These are phyloP conservation scores for Adiantum capillusveneris DNA, from an alignment of 75 land plant species.

Conservation along the genomic window DNA sequence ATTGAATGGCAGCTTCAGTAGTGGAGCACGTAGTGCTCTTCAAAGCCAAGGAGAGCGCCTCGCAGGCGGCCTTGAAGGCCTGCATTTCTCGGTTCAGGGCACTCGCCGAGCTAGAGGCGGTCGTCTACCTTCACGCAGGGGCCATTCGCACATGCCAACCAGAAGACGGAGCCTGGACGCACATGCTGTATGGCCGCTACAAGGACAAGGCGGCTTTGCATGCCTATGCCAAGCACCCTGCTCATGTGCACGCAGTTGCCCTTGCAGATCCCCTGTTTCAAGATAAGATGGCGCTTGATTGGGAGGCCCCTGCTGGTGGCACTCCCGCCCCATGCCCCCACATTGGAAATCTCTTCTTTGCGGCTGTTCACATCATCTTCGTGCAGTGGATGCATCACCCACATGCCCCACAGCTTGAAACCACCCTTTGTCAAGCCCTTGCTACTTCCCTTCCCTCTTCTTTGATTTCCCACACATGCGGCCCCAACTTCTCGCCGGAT, in stretches of 20 bases:
- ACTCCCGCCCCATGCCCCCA: background rate
- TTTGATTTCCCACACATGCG: background rate
- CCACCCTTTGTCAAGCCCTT: background rate
- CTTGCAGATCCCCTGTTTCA: background rate
- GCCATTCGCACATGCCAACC: background rate
- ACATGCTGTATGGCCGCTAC: conserved; percentile 5
- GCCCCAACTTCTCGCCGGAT: conserved; percentile 5
- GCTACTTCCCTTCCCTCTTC: background rate
- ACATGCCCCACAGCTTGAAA: too few species aligned
- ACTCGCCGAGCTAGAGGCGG: background rate
- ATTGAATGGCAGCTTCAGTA: background rate
- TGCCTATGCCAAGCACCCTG: conserved; percentile 1
- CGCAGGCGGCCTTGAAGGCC: background rate
- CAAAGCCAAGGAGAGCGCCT: background rate
- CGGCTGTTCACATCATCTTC: background rate
- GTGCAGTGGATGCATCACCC: too few species aligned
- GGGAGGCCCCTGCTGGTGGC: background rate
- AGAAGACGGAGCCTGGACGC: conserved; percentile 1
- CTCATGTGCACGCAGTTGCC: background rate
- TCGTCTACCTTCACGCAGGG: background rate
- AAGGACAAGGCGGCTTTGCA: background rate
- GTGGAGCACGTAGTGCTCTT: conserved; percentile 9
- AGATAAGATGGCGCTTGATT: conserved; percentile 1
- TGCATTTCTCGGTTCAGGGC: background rate
- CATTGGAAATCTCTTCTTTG: background rate